Conservation (phyloP, 306 rosid species). For the Cercis canadensis region DNA sequence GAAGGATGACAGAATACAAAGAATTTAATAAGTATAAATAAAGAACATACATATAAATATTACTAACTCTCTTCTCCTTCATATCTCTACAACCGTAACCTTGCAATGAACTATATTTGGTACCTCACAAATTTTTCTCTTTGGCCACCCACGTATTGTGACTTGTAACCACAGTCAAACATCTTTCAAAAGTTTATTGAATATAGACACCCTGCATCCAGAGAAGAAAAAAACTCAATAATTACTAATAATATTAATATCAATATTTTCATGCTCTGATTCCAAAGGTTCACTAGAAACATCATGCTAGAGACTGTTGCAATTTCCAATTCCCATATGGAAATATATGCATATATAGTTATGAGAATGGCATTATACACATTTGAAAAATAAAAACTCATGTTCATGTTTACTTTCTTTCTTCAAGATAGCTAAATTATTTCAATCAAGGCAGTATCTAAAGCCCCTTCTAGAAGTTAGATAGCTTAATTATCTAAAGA, state of each 20-base stretch:
- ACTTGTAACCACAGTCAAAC: constrained; percentile 77
- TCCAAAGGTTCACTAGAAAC: constrained; percentile 23
- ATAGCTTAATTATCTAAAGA: constrained; percentile 1
- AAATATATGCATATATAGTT: not conserved
- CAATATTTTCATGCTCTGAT: not conserved
- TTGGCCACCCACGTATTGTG: constrained; percentile 77
- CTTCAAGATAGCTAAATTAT: too few species aligned
- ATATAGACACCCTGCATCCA: constrained; percentile 51
- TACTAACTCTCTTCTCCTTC: constrained; percentile 39
- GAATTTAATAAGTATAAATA: constrained; percentile 3
- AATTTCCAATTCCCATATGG: constrained; percentile 25
- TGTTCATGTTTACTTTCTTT: not conserved
- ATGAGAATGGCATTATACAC: constrained; percentile 9
- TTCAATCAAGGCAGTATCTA: too few species aligned
- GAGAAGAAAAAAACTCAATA: constrained; percentile 26
- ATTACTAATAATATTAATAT: constrained; percentile 7
- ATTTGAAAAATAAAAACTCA: constrained; percentile 7
- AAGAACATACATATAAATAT: constrained; percentile 31
- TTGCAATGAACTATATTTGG: constrained; percentile 30
- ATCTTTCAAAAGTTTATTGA: constrained; percentile 54
- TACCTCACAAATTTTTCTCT: constrained; percentile 84
- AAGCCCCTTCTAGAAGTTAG: too few species aligned
- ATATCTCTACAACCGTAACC: constrained; percentile 26
- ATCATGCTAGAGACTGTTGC: constrained; percentile 7
- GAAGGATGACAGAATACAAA: too few species aligned